Evolutionary conservation across 2,329 filamentous ascomycete species (phyloP), one percentile per base, ranked within the genome.

Genomic region (Pyrenophora graminea): DNA sequence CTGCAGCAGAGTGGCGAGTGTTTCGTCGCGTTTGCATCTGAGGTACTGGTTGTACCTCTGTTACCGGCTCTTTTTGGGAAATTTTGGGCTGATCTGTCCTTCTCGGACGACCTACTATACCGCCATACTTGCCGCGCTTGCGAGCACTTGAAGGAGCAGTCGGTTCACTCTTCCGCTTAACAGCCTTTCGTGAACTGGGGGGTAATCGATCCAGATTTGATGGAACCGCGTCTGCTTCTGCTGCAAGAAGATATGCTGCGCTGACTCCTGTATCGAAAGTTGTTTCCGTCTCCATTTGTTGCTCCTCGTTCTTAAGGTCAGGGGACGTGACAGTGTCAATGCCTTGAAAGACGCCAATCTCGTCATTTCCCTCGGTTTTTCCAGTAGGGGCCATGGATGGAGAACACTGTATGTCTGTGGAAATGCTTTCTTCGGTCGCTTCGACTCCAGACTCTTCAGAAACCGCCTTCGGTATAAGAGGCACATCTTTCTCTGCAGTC

Each of bases 181-280:
- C 51, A 9, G 45, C 31, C 8, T 19, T 38, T 2, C 48, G 37
- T 10, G 48, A 54, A 21, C 39, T 51, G 18, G 61, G 54, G 19
- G 64, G 63, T 9, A 63, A 48, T 38, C 50, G 55, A 43, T 66
- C 63, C 21, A 67, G 43, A 7, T 57, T 67, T 2, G 62, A 61
- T 6, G 41, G 34, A 10, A 64, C 44, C 2, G 58, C 47, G 10
- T 64, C 60, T 17, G 63, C 54, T 39, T 62, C 57, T 9, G 55
- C 63, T 12, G 64, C 64, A 27, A 61, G 58, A 12, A 51, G 49
- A n/a, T 33, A 54, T 3, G 45, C 25, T 27, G 40, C 18, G 12
- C 45, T 25, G 32, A 44, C 12, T 25, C 6, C 34, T 12, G 34
- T 17, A 23, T 15, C 23, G 2, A 27, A 31, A 4, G 30, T 12